Evolutionary conservation across 2,329 filamentous ascomycete genomes (phyloP).

Genomic region (Diplodia sapinea): DNA sequence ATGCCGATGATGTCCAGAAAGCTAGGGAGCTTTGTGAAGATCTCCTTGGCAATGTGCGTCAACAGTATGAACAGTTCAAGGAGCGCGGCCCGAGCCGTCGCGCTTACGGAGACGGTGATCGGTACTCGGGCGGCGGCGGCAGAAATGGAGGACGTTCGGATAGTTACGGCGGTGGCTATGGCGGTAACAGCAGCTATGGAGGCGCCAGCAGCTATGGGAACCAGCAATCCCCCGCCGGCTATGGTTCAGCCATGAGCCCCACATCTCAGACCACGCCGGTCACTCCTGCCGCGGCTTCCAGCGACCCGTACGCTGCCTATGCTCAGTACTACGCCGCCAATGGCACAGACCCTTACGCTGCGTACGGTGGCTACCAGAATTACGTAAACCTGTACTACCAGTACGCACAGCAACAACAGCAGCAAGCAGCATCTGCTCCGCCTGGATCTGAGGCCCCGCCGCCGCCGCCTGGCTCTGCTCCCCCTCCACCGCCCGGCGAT

Average conservation of each 20-base stretch:
- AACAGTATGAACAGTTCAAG: slow-evolving; percentile 91
- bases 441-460: slow-evolving; percentile 41
- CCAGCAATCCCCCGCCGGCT: slow-evolving; percentile 45
- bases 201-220: slow-evolving; percentile 42
- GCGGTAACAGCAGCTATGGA: slow-evolving; percentile 35
- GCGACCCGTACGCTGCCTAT: slow-evolving; percentile 81
- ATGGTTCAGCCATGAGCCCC: slow-evolving; percentile 40
- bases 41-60: slow-evolving; percentile 81
- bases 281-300: slow-evolving; percentile 42
- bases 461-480: slow-evolving; percentile 37
- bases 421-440: slow-evolving; percentile 37
- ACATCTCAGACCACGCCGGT: slow-evolving; percentile 50
- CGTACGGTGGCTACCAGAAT: slow-evolving; percentile 75
- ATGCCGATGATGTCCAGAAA: slow-evolving; percentile 81
- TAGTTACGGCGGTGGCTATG: slow-evolving; percentile 48
- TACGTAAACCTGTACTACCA: slow-evolving; percentile 44
- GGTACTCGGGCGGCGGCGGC: slow-evolving; percentile 42
- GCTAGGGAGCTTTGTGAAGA: slow-evolving; percentile 91
- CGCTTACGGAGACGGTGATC: slow-evolving; percentile 48
- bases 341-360: slow-evolving; percentile 78
- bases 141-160: slow-evolving; percentile 50
- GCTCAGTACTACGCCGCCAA: slow-evolving; percentile 75
- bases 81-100: slow-evolving; percentile 62
- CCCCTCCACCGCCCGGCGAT: slow-evolving; percentile 39
- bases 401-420: slow-evolving; percentile 39